Evolutionary conservation across 2,329 filamentous ascomycete genomes (phyloP).

Genomic region (Monosporascus ibericus): DNA sequence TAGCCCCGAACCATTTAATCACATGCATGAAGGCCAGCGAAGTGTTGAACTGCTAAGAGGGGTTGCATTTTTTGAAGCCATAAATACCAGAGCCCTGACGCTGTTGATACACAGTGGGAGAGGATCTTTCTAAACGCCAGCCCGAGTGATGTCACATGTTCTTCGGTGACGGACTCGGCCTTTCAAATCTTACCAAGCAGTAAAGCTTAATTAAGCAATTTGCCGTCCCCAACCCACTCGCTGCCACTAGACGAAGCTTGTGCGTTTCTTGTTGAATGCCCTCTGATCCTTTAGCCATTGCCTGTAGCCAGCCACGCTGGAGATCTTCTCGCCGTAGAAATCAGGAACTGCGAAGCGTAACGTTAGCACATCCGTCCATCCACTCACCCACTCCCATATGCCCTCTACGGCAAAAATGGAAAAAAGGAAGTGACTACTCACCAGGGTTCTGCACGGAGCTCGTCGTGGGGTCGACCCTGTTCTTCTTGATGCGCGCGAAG

Average conservation of each 20-base stretch:
- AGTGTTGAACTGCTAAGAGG: constrained; percentile 10
- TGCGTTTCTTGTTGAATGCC: constrained; percentile 90
- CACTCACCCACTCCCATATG: no score
- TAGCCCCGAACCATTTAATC: constrained; percentile 1
- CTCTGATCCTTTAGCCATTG: constrained; percentile 97
- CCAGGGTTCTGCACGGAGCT: constrained; percentile 85
- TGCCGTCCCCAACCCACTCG: neutral
- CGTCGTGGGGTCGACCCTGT: constrained; percentile 83
- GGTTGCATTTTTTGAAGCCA: constrained; percentile 19
- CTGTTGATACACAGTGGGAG: constrained; percentile 22
- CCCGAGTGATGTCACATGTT: neutral
- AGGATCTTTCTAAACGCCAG: constrained; percentile 22
- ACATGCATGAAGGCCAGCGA: constrained; percentile 1
- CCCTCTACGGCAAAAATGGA: neutral
- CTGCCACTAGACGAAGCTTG: constrained; percentile 48
- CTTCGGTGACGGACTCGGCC: neutral
- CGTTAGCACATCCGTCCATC: neutral
- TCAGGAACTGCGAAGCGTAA: constrained; percentile 61
- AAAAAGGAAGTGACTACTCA: constrained; percentile 21
- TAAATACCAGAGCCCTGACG: constrained; percentile 11
- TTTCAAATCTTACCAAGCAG: neutral
- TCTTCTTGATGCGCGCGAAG: constrained; percentile 83
- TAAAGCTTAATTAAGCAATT: neutral
- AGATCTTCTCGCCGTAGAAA: constrained; percentile 98
- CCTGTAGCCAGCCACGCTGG: constrained; percentile 82